phyloP scores from a whole-genome alignment of 768 basidiomycete genomes.

The Leccinum disarticulatum region DNA sequence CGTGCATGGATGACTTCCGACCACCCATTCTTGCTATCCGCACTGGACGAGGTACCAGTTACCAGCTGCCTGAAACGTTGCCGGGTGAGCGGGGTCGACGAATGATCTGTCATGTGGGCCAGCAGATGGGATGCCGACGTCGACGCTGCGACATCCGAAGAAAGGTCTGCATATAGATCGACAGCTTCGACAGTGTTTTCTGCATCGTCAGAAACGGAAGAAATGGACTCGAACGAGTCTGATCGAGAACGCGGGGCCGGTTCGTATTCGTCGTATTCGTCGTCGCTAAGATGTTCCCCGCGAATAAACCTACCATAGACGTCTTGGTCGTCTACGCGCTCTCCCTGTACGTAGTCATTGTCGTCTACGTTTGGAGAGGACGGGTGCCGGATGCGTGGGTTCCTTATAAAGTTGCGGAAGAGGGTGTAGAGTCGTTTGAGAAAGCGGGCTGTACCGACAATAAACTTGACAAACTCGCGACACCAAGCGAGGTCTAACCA shows the following conservation, averaged over 20 bases:
- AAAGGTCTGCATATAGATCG: conserved; percentile 56
- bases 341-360: conserved; percentile 8
- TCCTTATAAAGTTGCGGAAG: conserved; percentile 20
- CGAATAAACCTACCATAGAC: conserved; percentile 58
- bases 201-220: conserved; percentile 29
- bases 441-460: conserved; percentile 28
- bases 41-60: conserved; percentile 19
- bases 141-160: conserved; percentile 32
- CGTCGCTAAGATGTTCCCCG: conserved; percentile 55
- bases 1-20: conserved; percentile 31
- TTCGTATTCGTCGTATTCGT: conserved; percentile 44
- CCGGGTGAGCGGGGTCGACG: conserved; percentile 49
- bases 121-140: conserved; percentile 46
- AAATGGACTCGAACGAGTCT: conserved; percentile 19
- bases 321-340: conserved; percentile 34
- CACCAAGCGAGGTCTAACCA: conserved; percentile 43
- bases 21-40: conserved; percentile 26
- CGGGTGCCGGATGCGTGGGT: conserved; percentile 10
- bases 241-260: conserved; percentile 24
- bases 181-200: conserved; percentile 45
- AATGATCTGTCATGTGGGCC: conserved; percentile 50
- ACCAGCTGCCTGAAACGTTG: conserved; percentile 43
- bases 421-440: conserved; percentile 21
- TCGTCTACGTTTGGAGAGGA: conserved; percentile 9
- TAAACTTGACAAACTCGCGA: conserved; percentile 39